Evolutionary conservation across 805 yeast genomes (phyloP), one percentile per base, ranked within the genome.

Genomic region (Blastobotrys parvus): DNA sequence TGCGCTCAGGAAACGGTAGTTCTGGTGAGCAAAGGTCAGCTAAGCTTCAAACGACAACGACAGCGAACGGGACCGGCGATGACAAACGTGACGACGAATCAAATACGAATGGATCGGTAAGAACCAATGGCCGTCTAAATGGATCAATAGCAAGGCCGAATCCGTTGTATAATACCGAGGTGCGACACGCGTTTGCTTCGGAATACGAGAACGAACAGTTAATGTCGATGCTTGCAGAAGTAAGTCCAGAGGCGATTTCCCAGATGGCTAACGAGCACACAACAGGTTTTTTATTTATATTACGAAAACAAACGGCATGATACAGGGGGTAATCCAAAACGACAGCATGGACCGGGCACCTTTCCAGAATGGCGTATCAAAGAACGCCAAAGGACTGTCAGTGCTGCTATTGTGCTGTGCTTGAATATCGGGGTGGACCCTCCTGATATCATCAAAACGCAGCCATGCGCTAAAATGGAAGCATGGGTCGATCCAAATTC

Each of bases 361-460:
- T 80, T 84, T 2, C 63, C 77, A 2, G 97, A 90, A 58, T 92
- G 98, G 98, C 83, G 94, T 51, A 83, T 87, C 72, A 78, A 82
- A 47, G 95, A 88, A 52, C 75, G 96, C 35, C 95, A 84, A 57
- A 84, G 89, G 58, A 92, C 98, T 1, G 87, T 89, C 10, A 80
- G 85, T 43, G 98, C 97, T 0, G 97, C 95, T 13, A 68, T 92
- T 6, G 88, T 92, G 39, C 67, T 92, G 39, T 92, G 98, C 61
- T 68, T 92, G 31, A 92, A 92, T 58, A 63, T 90, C 20, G 97
- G 97, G 6, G 96, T 92, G 1, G 97, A 90, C 53, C 98, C 98
- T 2, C 98, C 98, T 0, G 98, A 92, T 62, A 78, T 89, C 21
- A 78, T 85, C 58, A 86, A 88, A 59, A 87, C 97, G 0, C 87